Evolutionary conservation across 495 filamentous ascomycete genomes (phyloP), one percentile per base, ranked within the genome.

Genomic region (Darksidea phi): DNA sequence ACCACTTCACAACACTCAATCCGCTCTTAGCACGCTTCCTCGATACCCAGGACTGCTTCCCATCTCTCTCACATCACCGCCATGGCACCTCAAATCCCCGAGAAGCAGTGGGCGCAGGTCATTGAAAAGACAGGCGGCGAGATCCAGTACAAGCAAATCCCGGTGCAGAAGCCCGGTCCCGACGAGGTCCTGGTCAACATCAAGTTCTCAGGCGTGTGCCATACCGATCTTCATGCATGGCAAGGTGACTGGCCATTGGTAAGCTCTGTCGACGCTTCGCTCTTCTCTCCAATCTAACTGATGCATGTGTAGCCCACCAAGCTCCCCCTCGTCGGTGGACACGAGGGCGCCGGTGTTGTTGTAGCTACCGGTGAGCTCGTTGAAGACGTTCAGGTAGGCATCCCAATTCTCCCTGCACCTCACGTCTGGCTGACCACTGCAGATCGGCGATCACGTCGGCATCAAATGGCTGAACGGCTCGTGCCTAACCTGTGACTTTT

Each of bases 151-250:
- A 95, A 95, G 75, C 80, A 89, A 73, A 91, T 95, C 70, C 83
- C 84, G 63, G 90, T 95, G 48, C 80, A 80, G 49, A 81, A 83
- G 67, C 91, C 92, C 3, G 87, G 84, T 3, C 84, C 91, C 1
- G 90, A 95, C 76, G 88, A 97, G 74, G 87, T 97, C 63, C 83
- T 96, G 38, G 77, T 97, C 73, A 90, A 95, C 76, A 86, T 97
- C 78, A 89, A 89, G 73, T 97, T 86, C 82, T 87, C 89, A 6
- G 92, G 92, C 71, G 91, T 97, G 58, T 96, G 92, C 79, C 91
- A 95, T 78, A 95, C 92, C 28, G 67, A 74, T 59, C 76, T 90
- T 21, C 88, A 94, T 77, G 90, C 90, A 51, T 79, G 91, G 76
- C 89, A 86, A 53, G 90, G 92, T 61, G 88, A 95, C 76, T 95